A percentile compares a stretch with the other conserved stretches of the same genome.
phyloP scores from a whole-genome alignment of 768 basidiomycete species.

The Serpula lacrymans region DNA sequence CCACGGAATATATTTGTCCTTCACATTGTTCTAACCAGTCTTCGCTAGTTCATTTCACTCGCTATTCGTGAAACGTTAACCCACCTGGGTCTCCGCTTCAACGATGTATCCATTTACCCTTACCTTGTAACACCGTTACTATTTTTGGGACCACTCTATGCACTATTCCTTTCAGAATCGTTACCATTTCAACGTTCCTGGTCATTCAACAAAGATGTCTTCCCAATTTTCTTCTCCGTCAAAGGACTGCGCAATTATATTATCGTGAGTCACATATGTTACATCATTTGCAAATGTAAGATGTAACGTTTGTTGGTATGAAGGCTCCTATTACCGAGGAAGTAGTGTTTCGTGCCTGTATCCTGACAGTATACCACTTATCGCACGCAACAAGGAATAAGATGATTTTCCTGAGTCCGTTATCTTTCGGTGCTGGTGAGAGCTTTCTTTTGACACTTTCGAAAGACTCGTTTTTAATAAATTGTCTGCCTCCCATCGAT shows the following conservation, averaged over 20 bases:
- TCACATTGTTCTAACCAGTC: constrained; percentile 2
- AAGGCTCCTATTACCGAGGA: constrained; percentile 94
- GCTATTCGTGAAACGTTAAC: constrained; percentile 29
- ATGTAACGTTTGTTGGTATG: neutral
- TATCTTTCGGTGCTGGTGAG: constrained; percentile 87
- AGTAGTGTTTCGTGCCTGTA: constrained; percentile 83
- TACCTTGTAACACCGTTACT: constrained; percentile 70
- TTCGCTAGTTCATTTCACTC: constrained; percentile 3
- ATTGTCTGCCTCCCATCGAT: too few relatives aligned
- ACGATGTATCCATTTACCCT: constrained; percentile 32
- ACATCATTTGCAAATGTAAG: constrained; percentile 1
- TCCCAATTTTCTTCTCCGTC: constrained; percentile 43
- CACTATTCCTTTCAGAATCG: constrained; percentile 36
- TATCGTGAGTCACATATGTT: constrained; percentile 38
- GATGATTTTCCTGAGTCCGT: constrained; percentile 78
- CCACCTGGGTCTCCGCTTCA: constrained; percentile 39
- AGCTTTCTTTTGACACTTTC: constrained; percentile 4
- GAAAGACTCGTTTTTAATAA: neutral
- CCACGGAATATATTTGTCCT: neutral
- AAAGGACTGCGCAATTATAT: constrained; percentile 70
- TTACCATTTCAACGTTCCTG: constrained; percentile 58
- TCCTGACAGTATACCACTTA: constrained; percentile 71
- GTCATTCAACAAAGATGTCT: constrained; percentile 39
- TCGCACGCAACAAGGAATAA: constrained; percentile 48
- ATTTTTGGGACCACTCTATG: constrained; percentile 77